Evolutionary conservation across 495 filamentous ascomycete species (phyloP).

Genomic region (Daldinia concentrica): DNA sequence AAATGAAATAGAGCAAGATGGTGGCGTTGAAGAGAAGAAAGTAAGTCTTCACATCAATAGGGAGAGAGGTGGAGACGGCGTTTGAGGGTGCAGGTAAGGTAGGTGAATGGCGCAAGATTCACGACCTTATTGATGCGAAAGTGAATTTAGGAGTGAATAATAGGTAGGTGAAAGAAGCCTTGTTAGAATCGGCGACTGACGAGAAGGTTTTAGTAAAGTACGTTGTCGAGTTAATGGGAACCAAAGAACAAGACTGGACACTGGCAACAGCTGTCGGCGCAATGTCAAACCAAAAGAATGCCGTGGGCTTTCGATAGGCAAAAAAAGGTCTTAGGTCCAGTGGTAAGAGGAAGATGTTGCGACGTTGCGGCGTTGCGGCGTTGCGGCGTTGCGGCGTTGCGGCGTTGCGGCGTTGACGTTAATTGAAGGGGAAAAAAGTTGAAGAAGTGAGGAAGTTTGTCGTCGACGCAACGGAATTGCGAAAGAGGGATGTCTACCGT

Average conservation of each 20-base stretch:
- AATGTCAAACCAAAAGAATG: background rate
- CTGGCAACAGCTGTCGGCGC: conserved; percentile 2
- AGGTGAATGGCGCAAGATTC: background rate
- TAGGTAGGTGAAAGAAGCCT: background rate
- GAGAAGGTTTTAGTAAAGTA: background rate
- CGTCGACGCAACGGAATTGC: background rate
- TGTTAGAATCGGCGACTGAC: background rate
- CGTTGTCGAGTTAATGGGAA: background rate
- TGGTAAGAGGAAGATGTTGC: background rate
- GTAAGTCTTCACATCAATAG: background rate
- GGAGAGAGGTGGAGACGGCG: background rate
- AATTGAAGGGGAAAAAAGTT: conserved; percentile 1
- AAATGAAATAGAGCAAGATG: background rate
- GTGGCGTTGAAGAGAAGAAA: background rate
- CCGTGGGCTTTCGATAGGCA: background rate
- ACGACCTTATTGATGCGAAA: background rate
- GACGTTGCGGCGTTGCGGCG: background rate
- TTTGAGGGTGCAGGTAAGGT: background rate
- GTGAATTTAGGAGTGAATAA: background rate
- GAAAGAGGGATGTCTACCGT: conserved; percentile 7
- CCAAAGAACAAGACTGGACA: background rate
- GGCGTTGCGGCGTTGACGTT: background rate
- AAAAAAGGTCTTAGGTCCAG: background rate
- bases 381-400: background rate
- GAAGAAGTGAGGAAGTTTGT: background rate